Base-by-base conservation (phyloP, 208 protist genomes). In the Trypanosoma conorhini region DNA sequence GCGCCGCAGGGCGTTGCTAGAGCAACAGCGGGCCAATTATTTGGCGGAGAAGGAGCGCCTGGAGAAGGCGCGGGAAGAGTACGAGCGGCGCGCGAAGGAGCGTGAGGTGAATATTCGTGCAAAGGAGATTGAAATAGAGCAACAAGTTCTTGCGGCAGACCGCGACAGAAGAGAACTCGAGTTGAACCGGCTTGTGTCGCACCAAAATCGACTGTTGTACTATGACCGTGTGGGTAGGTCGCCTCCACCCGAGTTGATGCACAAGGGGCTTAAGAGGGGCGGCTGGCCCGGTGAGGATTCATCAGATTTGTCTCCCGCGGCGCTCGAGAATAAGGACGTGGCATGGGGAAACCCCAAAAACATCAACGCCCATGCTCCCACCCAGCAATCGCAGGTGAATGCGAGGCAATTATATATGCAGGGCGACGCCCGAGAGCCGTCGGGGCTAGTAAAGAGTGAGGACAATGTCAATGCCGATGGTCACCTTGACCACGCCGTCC, bases 61-160 rank as follows among this genome's bases (percentile, higher is more conserved):
- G 21, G 42, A 67, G 54, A 71, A 67, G 65, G 86, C 88, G 57
- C 83, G 85, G 40, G 63, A 76, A 24, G 76, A 48, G 40, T 81
- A 83, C 66, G 80, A 92, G 26, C 74, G 67, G 22, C 62, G 73
- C 0, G 61, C 72, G 26, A 88, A 81, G 64, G 72, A 79, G 10
- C 80, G 80, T 15, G 82, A 81, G 70, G 56, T 90, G 1, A 59
- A 68, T 59, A 71, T 94, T 56, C 73, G 77, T 21, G 68, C 42
- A 1, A 69, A 79, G 5, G 83, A 94, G 65, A 81, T 92, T 17
- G 82, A 88, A 26, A 70, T 91, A 44, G 88, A 91, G 68, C 83
- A 87, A 19, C 42, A 74, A 51, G 46, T 68, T 5, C 62, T 91
- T 3, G 73, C 74, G 19, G 66, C 74, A 28, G 75, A 78, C 30